Evolutionary conservation across 2,329 filamentous ascomycete species (phyloP), one percentile per base, ranked within the genome.

Genomic region (Hypoxylon sp.): DNA sequence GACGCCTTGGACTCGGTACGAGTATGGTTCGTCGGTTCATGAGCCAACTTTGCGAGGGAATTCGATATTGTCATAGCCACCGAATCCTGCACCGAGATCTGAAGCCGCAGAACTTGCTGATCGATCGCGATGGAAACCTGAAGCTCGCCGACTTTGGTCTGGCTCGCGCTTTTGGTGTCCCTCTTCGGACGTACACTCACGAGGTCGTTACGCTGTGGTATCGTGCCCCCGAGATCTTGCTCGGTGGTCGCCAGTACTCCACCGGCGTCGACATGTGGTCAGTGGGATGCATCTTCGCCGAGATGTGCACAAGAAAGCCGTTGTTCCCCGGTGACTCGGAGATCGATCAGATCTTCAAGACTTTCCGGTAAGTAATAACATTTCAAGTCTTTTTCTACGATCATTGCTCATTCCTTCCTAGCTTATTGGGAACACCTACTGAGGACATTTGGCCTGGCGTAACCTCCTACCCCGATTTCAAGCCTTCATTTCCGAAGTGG

Each of bases 191-290:
- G 57, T 97, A 97, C 80, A 97, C 94, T 53, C 94, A 97, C 81
- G 94, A 97, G 86, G 93, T 97, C 67, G 94, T 97, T 65, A 97
- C 94, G 1, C 86, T 97, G 63, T 97, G 94, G 94, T 97, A 97
- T 79, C 91, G 94, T 68, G 88, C 93, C 7, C 94, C 94, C 0
- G 94, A 97, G 80, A 97, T 97, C 80, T 86, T 97, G 19, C 89
- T 97, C 1, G 94, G 94, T 77, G 93, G 94, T 63, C 90, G 94
- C 57, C 93, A 97, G 79, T 97, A 97, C 82, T 96, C 93, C 13
- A 97, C 94, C 13, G 94, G 94, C 63, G 93, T 97, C 45, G 94
- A 97, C 77, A 97, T 97, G 92, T 97, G 94, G 94, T 96, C 93
- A 32, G 90, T 94, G 53, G 94, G 94, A 68, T 96, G 93, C 80